Percentiles rank a stretch among this genome's conserved stretches.
These are phyloP conservation scores for Colletotrichum echinochloae DNA, from an alignment of 2,329 filamentous ascomycete species.

Conservation along the genomic window DNA sequence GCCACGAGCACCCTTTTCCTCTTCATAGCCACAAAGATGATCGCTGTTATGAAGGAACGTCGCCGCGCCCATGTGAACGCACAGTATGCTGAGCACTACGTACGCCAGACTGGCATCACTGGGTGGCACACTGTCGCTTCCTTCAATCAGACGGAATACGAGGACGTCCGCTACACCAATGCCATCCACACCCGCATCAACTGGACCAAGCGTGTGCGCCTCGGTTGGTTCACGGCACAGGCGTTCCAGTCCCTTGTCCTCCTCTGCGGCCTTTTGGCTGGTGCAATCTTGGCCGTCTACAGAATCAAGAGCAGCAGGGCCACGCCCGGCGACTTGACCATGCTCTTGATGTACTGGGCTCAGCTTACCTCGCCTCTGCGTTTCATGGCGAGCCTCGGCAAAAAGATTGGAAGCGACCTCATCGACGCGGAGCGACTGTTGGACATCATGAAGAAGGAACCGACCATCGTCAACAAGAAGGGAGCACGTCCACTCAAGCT, in stretches of 20 bases:
- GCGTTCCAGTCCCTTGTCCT: slow-evolving; percentile 64
- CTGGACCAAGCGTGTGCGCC: slow-evolving; percentile 37
- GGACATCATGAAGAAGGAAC: slow-evolving; percentile 68
- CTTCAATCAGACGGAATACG: slow-evolving; percentile 70
- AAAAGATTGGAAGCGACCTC: slow-evolving; percentile 66
- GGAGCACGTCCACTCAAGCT: slow-evolving; percentile 63
- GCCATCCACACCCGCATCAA: slow-evolving; percentile 53
- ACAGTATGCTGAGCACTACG: slow-evolving; percentile 66
- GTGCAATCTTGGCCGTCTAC: slow-evolving; percentile 70
- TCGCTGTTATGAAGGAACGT: slow-evolving; percentile 61
- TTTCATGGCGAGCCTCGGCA: slow-evolving; percentile 73
- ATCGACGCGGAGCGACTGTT: slow-evolving; percentile 69
- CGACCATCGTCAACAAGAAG: slow-evolving; percentile 65
- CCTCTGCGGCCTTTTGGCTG: slow-evolving; percentile 76
- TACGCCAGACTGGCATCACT: slow-evolving; percentile 66
- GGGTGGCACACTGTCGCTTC: slow-evolving; percentile 71
- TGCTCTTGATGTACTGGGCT: slow-evolving; percentile 79
- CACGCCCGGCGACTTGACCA: slow-evolving; percentile 76
- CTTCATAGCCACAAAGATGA: slow-evolving; percentile 64
- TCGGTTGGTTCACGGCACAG: slow-evolving; percentile 38
- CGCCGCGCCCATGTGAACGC: slow-evolving; percentile 64
- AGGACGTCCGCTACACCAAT: slow-evolving; percentile 64
- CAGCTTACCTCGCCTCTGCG: slow-evolving; percentile 78
- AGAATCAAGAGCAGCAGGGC: slow-evolving; percentile 73
- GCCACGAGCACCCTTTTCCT: slow-evolving; percentile 69